A percentile compares a stretch with the other conserved stretches of the same genome.
phyloP scores from a whole-genome alignment of 202 grass and related monocot genomes.

The Schoenoplectus triqueter region DNA sequence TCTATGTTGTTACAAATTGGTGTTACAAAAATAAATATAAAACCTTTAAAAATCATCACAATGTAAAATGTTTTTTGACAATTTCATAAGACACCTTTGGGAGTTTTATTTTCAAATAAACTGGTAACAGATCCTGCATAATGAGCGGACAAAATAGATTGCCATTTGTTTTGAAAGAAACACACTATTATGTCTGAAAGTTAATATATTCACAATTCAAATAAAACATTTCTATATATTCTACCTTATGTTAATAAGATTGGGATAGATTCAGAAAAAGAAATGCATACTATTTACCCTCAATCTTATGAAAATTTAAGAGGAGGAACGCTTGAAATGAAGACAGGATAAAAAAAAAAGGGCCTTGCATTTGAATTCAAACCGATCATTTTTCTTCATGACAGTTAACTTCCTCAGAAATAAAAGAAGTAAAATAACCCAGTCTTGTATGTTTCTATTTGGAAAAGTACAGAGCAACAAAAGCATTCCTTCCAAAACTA shows the following conservation, averaged over 20 bases:
- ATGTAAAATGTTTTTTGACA: background rate
- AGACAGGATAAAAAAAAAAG: slow-evolving; percentile 2
- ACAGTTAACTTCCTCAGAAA: background rate
- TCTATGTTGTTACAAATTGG: background rate
- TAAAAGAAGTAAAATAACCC: background rate
- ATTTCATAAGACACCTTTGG: background rate
- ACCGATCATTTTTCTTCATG: background rate
- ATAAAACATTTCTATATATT: background rate
- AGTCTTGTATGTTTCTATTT: background rate
- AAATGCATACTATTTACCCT: background rate
- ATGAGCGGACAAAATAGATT: background rate
- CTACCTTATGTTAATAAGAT: background rate
- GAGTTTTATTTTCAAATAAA: background rate
- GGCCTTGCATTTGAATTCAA: background rate
- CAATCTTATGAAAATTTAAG: background rate
- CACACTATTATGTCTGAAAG: background rate
- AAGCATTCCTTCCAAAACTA: slow-evolving; percentile 8
- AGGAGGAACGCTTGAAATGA: background rate
- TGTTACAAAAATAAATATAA: background rate
- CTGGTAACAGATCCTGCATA: background rate
- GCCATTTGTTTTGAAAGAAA: background rate
- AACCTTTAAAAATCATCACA: background rate
- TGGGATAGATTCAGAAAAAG: background rate
- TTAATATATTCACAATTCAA: slow-evolving; percentile 13
- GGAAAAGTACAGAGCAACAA: background rate